Percentiles rank a stretch among this genome's conserved stretches.
These are phyloP conservation scores for Hordeum pubiflorum DNA, from an alignment of 202 grass and related monocot genomes.

Conservation along the genomic window DNA sequence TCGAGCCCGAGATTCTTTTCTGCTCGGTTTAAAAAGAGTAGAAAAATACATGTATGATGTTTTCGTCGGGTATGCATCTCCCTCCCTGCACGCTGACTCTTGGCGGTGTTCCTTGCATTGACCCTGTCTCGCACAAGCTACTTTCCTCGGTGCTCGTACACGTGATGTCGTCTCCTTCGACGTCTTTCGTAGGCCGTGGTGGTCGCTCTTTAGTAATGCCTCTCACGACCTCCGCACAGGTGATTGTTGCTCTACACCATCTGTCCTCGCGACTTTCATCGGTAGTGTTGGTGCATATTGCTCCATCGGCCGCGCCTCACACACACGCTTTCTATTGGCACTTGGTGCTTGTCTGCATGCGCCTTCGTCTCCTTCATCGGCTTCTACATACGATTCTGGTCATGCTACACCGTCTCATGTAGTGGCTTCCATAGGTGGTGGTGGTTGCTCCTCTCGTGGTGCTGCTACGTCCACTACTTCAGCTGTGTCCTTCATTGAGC, in stretches of 20 bases:
- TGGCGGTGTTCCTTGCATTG: neutral
- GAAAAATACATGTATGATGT: too few species aligned
- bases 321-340: too few species aligned
- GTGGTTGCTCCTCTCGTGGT: too few species aligned
- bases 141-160: neutral
- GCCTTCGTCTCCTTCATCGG: too few species aligned
- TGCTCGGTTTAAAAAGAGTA: too few species aligned
- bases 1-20: too few species aligned
- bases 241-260: neutral
- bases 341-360: neutral
- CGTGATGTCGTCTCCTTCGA: neutral
- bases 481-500: too few species aligned
- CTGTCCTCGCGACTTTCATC: neutral
- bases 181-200: neutral
- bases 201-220: neutral
- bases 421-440: too few species aligned
- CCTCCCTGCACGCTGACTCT: neutral
- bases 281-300: neutral
- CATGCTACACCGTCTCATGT: too few species aligned
- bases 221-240: neutral
- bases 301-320: neutral
- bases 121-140: neutral
- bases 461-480: too few species aligned
- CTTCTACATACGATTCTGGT: too few species aligned
- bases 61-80: too few species aligned